A percentile compares a stretch with the other conserved stretches of the same genome.
Conservation (phyloP, 2,329 filamentous ascomycete species). For the Fusarium burgessii region DNA sequence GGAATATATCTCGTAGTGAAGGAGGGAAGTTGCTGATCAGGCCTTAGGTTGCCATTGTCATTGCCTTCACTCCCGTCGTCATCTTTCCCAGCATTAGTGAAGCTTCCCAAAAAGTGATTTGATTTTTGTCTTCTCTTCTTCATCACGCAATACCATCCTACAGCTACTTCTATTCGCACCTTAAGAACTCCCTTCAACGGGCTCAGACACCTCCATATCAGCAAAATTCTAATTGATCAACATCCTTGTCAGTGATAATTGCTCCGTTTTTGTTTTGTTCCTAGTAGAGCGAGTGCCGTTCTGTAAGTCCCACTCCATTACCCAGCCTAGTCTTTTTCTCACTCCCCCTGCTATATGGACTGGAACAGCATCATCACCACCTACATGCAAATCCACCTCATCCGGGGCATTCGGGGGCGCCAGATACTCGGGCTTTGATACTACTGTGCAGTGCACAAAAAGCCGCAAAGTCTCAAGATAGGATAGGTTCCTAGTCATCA, state of each 20-base stretch:
- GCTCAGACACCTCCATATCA: constrained; percentile 20
- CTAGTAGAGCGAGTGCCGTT: constrained; percentile 10
- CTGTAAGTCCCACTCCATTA: constrained; percentile 32
- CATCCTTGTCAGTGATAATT: constrained; percentile 26
- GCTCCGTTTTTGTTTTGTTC: constrained; percentile 35
- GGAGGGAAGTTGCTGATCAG: constrained; percentile 14
- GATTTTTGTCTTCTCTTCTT: neutral
- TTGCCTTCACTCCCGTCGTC: neutral
- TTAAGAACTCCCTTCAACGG: constrained; percentile 13
- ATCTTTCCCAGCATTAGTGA: constrained; percentile 1
- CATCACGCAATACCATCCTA: constrained; percentile 1
- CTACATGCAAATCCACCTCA: constrained; percentile 26
- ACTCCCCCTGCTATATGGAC: constrained; percentile 22
- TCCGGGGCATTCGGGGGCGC: constrained; percentile 22
- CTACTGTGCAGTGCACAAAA: constrained; percentile 33
- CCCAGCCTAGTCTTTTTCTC: constrained; percentile 16
- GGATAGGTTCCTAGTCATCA: neutral
- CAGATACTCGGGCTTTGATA: neutral
- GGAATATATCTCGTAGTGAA: constrained; percentile 31
- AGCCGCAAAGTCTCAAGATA: constrained; percentile 10
- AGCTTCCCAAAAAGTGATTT: constrained; percentile 19
- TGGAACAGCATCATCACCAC: constrained; percentile 35
- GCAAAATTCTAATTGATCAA: constrained; percentile 27
- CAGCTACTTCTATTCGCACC: neutral
- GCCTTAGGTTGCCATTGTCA: neutral